Evolutionary conservation across 106 monocot species (phyloP).

Genomic region (Dioscorea zingiberensis): DNA sequence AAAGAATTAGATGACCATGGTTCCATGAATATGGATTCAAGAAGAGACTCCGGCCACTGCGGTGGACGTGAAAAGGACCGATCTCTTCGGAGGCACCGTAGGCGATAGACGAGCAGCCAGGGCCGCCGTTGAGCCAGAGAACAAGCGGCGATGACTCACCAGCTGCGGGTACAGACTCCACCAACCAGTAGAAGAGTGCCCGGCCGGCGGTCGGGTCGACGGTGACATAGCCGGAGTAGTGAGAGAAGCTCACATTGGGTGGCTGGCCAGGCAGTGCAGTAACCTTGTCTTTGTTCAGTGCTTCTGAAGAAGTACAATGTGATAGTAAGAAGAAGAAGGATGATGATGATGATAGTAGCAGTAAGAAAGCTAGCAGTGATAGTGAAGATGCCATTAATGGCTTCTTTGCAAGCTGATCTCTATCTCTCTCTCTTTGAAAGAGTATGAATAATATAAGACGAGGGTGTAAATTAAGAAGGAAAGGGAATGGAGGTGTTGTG

Average conservation of each 20-base stretch:
- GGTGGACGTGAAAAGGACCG: constrained; percentile 72
- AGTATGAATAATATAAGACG: too few species aligned
- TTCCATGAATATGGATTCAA: constrained; percentile 71
- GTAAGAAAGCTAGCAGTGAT: too few species aligned
- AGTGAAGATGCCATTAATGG: too few species aligned
- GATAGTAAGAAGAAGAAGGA: too few species aligned
- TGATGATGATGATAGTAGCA: too few species aligned
- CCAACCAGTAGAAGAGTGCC: constrained; percentile 86
- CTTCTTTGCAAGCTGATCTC: too few species aligned
- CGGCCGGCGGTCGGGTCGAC: constrained; percentile 56
- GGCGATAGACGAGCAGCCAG: constrained; percentile 87
- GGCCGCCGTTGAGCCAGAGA: constrained; percentile 94
- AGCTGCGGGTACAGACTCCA: constrained; percentile 34
- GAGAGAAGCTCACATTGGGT: constrained; percentile 38
- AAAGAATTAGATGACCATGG: neutral
- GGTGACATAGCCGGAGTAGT: constrained; percentile 81
- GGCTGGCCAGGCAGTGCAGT: constrained; percentile 72
- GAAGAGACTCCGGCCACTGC: constrained; percentile 64
- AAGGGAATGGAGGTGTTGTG: too few species aligned
- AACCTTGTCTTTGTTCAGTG: constrained; percentile 52
- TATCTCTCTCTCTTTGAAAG: too few species aligned
- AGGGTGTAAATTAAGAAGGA: too few species aligned
- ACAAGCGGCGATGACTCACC: constrained; percentile 42
- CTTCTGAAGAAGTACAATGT: too few species aligned
- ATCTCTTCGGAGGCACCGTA: constrained; percentile 90